Conservation (phyloP, 2,329 filamentous ascomycete species). For the Colletotrichum sp. region DNA sequence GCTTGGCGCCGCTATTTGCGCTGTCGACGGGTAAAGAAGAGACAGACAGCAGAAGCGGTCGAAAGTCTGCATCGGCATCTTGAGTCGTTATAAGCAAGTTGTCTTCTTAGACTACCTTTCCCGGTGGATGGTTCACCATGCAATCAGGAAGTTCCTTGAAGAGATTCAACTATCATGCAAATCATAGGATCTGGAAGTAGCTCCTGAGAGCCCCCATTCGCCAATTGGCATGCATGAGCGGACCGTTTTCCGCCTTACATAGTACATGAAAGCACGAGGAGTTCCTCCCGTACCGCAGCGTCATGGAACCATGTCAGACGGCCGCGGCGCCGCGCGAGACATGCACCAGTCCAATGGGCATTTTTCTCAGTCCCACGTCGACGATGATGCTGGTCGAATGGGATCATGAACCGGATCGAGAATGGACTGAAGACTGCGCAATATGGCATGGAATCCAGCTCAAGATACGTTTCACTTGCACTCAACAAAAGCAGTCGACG, state of each 20-base stretch:
- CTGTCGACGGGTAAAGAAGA: neutral
- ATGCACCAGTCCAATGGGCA: constrained; percentile 1
- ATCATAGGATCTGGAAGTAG: neutral
- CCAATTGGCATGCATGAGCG: constrained; percentile 19
- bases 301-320: constrained; percentile 6
- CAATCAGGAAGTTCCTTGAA: constrained; percentile 8
- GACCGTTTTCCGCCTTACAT: constrained; percentile 23
- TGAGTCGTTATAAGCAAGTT: neutral
- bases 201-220: neutral
- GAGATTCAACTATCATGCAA: neutral
- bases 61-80: neutral
- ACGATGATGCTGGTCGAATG: constrained; percentile 8
- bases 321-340: neutral
- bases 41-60: neutral
- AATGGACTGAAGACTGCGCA: neutral
- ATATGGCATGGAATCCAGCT: neutral
- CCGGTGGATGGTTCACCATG: neutral
- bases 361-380: neutral
- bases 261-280: constrained; percentile 20
- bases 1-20: neutral
- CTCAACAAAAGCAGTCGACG: neutral
- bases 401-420: neutral
- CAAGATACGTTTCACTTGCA: neutral
- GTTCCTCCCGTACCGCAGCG: constrained; percentile 10
- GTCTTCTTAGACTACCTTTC: neutral